These are phyloP conservation scores for Hypoxylon rubiginosum DNA, from an alignment of 2,329 filamentous ascomycete species.

Conservation along the genomic window DNA sequence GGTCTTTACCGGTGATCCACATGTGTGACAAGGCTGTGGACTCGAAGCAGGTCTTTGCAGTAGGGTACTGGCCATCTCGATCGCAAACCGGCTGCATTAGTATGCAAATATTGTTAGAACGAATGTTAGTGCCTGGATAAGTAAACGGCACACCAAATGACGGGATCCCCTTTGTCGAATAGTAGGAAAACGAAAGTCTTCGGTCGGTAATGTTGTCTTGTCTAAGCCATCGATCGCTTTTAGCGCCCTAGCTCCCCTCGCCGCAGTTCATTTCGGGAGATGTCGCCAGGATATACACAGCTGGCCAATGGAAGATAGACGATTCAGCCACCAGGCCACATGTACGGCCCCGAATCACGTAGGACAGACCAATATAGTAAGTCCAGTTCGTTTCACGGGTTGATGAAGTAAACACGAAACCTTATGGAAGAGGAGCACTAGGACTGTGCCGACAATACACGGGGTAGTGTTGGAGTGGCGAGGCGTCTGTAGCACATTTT, in stretches of 20 bases:
- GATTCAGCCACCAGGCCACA: not conserved
- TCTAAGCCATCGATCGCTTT: not conserved
- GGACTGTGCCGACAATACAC: not conserved
- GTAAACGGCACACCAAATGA: not conserved
- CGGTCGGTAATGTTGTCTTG: not conserved
- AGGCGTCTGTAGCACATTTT: not conserved
- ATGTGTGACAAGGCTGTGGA: conserved; percentile 47
- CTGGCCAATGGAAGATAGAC: not conserved
- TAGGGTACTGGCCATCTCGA: conserved; percentile 4
- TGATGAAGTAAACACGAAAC: not conserved
- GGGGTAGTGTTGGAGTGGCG: too few relatives aligned
- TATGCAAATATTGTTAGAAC: not conserved
- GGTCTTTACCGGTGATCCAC: conserved; percentile 40
- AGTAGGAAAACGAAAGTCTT: not conserved
- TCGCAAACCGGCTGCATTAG: not conserved
- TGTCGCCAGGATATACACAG: not conserved
- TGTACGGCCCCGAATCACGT: too few relatives aligned
- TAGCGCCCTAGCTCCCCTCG: not conserved
- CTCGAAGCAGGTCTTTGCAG: conserved; percentile 1
- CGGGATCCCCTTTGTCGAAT: not conserved
- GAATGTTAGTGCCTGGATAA: not conserved
- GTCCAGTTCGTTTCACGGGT: not conserved
- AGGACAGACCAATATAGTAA: not conserved
- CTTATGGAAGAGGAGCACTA: not conserved
- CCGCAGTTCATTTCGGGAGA: not conserved